Conservation (phyloP, 202 grass and related monocot species). For the Cymbopogon flexuosus region DNA sequence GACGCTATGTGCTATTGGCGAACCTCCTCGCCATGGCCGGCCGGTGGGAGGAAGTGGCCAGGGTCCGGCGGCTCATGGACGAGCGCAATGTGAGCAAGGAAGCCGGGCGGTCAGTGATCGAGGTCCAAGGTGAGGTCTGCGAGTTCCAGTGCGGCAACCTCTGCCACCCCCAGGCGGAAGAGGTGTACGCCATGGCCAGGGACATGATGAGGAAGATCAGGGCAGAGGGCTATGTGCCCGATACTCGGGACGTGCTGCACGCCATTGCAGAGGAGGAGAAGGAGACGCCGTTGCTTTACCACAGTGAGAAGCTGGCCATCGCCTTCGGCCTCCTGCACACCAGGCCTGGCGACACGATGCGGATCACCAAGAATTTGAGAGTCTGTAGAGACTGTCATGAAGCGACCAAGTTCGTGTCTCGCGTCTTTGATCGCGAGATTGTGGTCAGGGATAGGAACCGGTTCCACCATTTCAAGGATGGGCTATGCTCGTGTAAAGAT, state of each 20-base stretch:
- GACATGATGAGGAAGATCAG: constrained; percentile 55
- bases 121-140: constrained; percentile 40
- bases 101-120: constrained; percentile 49
- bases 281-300: constrained; percentile 46
- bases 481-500: constrained; percentile 49
- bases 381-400: constrained; percentile 62
- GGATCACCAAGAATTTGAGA: constrained; percentile 57
- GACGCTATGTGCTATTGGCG: constrained; percentile 72
- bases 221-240: constrained; percentile 42
- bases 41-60: constrained; percentile 54
- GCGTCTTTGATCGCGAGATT: constrained; percentile 44
- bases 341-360: constrained; percentile 29
- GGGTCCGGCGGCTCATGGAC: constrained; percentile 53
- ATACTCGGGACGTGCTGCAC: constrained; percentile 39
- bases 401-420: constrained; percentile 46
- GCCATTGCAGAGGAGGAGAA: constrained; percentile 45
- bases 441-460: constrained; percentile 40
- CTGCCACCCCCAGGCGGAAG: constrained; percentile 33
- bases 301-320: constrained; percentile 77
- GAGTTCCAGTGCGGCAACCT: constrained; percentile 50
- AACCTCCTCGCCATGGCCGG: constrained; percentile 61
- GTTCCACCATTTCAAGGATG: constrained; percentile 48
- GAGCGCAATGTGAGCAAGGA: constrained; percentile 56
- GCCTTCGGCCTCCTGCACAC: constrained; percentile 57
- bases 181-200: constrained; percentile 49